phyloP scores from a whole-genome alignment of 2,329 filamentous ascomycete genomes.

The Macrophomina tecta region DNA sequence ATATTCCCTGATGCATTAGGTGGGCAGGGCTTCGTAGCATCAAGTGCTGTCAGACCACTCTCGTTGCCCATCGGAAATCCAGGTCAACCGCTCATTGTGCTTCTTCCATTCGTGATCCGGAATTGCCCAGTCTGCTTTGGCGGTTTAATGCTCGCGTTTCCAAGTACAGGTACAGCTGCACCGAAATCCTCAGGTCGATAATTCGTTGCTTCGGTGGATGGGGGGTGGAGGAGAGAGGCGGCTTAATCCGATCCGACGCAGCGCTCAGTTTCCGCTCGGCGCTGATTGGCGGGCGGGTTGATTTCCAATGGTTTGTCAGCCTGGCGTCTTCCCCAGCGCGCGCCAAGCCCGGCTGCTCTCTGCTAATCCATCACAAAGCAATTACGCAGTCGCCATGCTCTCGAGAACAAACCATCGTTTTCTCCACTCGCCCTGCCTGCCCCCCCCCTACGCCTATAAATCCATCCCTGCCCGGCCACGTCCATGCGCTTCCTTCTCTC shows the following conservation, averaged over 20 bases:
- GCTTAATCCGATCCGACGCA: conserved; percentile 21
- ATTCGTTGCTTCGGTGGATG: neutral
- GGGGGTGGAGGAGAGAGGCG: neutral
- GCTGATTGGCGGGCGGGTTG: conserved; percentile 7
- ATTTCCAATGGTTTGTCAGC: conserved; percentile 22
- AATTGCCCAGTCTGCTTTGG: too few relatives aligned
- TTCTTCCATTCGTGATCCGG: too few relatives aligned
- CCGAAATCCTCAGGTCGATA: too few relatives aligned
- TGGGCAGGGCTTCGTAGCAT: too few relatives aligned
- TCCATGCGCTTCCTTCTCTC: conserved; percentile 49
- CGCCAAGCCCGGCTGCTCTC: neutral
- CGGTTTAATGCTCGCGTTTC: too few relatives aligned
- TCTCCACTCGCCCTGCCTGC: conserved; percentile 3
- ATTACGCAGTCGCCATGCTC: conserved; percentile 7
- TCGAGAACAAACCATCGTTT: conserved; percentile 15
- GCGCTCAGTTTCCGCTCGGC: neutral
- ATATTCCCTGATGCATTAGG: too few relatives aligned
- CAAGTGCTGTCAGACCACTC: too few relatives aligned
- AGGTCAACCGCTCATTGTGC: too few relatives aligned
- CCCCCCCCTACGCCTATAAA: conserved; percentile 37
- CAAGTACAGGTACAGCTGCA: too few relatives aligned
- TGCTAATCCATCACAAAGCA: conserved; percentile 25
- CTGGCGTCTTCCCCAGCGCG: neutral
- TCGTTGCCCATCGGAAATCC: too few relatives aligned
- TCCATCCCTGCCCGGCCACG: conserved; percentile 30